These are phyloP conservation scores for Pythium plurisporium DNA, from an alignment of 352 stramenopile species.

Conservation along the genomic window DNA sequence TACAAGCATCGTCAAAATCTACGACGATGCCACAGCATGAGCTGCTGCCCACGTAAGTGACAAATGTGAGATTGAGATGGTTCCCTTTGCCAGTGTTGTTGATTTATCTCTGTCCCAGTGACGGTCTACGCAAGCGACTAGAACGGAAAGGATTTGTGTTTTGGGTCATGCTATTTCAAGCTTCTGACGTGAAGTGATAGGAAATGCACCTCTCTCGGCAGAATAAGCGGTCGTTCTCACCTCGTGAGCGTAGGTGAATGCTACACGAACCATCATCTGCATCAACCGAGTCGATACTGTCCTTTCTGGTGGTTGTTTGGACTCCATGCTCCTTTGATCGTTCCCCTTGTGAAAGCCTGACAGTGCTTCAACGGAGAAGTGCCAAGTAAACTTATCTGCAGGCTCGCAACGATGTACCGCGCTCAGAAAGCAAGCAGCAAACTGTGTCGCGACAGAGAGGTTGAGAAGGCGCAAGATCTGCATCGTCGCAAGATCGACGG, in stretches of 20 bases:
- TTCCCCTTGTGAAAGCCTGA: not conserved
- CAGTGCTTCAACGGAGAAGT: not conserved
- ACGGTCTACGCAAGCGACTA: too few species aligned
- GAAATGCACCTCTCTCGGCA: too few species aligned
- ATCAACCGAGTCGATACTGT: not conserved
- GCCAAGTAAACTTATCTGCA: not conserved
- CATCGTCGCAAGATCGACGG: slow-evolving; percentile 69
- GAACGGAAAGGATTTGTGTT: too few species aligned
- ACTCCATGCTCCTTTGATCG: not conserved
- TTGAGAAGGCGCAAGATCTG: slow-evolving; percentile 64
- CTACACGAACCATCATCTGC: not conserved
- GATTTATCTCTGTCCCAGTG: not conserved
- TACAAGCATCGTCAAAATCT: slow-evolving; percentile 70
- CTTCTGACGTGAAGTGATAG: too few species aligned
- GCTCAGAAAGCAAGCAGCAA: slow-evolving; percentile 77
- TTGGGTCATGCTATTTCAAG: not conserved
- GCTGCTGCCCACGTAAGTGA: not conserved
- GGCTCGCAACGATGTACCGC: slow-evolving; percentile 42
- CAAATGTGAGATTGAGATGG: not conserved
- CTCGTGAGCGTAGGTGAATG: not conserved
- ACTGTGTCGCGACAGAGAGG: slow-evolving; percentile 61
- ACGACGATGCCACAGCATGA: slow-evolving; percentile 51
- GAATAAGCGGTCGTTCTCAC: not conserved
- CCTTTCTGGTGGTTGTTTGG: not conserved
- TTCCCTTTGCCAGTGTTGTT: not conserved